Evolutionary conservation across 2,329 filamentous ascomycete species (phyloP), one percentile per base, ranked within the genome.

Genomic region (Chaetothyriales sp.): DNA sequence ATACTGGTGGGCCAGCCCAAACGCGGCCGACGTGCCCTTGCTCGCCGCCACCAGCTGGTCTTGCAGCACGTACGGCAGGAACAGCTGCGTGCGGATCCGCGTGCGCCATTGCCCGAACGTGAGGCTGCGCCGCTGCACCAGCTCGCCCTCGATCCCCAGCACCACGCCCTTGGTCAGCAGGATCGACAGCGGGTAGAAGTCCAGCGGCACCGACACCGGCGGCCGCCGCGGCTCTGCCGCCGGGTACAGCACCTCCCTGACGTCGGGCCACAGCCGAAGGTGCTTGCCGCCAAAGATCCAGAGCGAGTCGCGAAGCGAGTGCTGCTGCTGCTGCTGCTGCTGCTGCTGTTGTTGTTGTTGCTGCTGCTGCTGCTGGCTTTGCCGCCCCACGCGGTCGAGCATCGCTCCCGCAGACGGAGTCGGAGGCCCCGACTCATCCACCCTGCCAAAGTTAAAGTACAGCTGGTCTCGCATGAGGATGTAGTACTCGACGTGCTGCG

Each of bases 401-500:
- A 67, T 67, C 47, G 67, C 71, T 51, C 70, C 72, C 43, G 67
- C 69, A 5, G 72, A 73, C 1, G 75, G 73, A 52, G 73, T 77
- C 4, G 71, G 65, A 13, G 74, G 73, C 29, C 72, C 61, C 7
- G 68, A 66, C 45, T 74, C 73, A 53, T 76, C 73, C 18, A 69
- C 68, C 25, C 69, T 68, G 10, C 70, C 67, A 56, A 76, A 72
- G 56, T 69, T 71, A 60, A 69, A 72, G 8, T 66, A 70, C 18
- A 70, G 81, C 62, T 94, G 86, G 63, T 98, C 92, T 57, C 89
- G 82, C 81, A 94, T 94, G 61, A 92, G 81, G 50, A 84, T 83
- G 65, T 95, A 95, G 62, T 92, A 97, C 66, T 98, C 92, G 43
- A 97, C 89, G 62, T 94, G 94, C 62, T 95, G 88, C 10, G 89